These are phyloP conservation scores for Manihot esculenta DNA, from an alignment of 441 rosid species.

Conservation along the genomic window DNA sequence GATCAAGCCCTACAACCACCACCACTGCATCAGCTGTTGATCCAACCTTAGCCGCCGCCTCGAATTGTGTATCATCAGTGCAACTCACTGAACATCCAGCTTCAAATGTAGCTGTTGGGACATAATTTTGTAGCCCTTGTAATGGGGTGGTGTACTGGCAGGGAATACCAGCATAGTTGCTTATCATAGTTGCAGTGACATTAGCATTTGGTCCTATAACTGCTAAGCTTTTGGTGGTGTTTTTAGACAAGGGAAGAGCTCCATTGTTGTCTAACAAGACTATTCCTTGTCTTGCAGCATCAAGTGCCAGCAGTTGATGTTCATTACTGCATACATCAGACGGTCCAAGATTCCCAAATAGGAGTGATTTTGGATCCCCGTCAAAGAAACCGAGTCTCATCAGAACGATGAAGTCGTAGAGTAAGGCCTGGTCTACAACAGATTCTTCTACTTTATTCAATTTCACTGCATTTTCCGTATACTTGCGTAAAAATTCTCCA, in stretches of 20 bases:
- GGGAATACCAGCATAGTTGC: slow-evolving; percentile 47
- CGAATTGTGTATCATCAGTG: slow-evolving; percentile 14
- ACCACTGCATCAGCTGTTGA: slow-evolving; percentile 31
- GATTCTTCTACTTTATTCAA: slow-evolving; percentile 50
- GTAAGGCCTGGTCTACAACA: slow-evolving; percentile 49
- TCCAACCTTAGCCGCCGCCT: slow-evolving; percentile 27
- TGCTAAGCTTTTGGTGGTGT: slow-evolving; percentile 29
- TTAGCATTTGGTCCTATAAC: slow-evolving; percentile 59
- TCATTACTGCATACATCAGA: slow-evolving; percentile 40
- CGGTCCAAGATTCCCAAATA: slow-evolving; percentile 42
- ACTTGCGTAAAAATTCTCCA: slow-evolving; percentile 39
- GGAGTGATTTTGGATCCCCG: slow-evolving; percentile 42
- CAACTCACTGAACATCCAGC: slow-evolving; percentile 39
- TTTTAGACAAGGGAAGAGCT: slow-evolving; percentile 42
- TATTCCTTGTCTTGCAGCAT: slow-evolving; percentile 58
- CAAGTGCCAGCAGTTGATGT: slow-evolving; percentile 40
- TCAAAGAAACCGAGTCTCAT: slow-evolving; percentile 92
- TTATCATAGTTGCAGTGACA: slow-evolving; percentile 44
- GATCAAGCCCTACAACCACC: slow-evolving; percentile 40
- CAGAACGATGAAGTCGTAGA: slow-evolving; percentile 57
- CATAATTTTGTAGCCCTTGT: slow-evolving; percentile 40
- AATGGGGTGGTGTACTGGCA: slow-evolving; percentile 43
- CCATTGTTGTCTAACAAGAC: slow-evolving; percentile 46
- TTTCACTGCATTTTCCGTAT: slow-evolving; percentile 42
- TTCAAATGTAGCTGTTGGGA: slow-evolving; percentile 12